Base-by-base conservation (phyloP, 2,329 filamentous ascomycete species). In the Neonectria magnoliae region DNA sequence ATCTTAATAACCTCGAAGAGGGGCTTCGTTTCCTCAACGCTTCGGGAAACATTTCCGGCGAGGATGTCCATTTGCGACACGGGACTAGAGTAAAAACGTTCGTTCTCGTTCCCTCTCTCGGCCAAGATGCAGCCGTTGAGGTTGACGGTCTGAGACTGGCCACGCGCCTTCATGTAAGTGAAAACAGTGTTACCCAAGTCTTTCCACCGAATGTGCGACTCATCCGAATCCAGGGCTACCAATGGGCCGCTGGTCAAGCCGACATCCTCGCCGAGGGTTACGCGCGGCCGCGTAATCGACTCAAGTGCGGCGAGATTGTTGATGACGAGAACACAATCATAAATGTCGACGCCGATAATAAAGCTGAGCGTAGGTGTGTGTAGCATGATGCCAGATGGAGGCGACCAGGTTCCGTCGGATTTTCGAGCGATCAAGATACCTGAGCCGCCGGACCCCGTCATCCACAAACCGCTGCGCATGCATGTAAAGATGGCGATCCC, bases 401-500 rank as follows among this genome's bases (percentile, higher is more conserved):
- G 92, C 68, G 93, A 96, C 94, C 94, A 98, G 68, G 90, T 90
- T 7, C 94, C 94, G 70, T 97, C 94, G 25, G 91, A 90, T 74
- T 93, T 92, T 70, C 93, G 88, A 18, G 91, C 94, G 64, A 98
- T 89, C 42, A 98, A 84, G 42, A 98, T 87, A 55, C 95, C 95
- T 62, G 93, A 95, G 42, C 95, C 95, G 29, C 94, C 94, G 16
- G 94, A 94, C 50, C 95, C 95, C 50, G 93, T 95, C 71, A 97
- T 86, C 92, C 94, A 97, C 33, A 98, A 82, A 13, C 95, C 95
- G 14, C 93, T 95, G 64, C 95, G 90, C 93, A 98, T 97, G 31
- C 93, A 97, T 1, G 94, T 97, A 81, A 98, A 98, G 71, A 98
- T 93, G 59, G 93, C 94, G 62, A 98, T 86, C 11, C 93, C 95